A percentile compares a stretch with the other conserved stretches of the same genome.
These are phyloP conservation scores for Nannizziopsis arthrosporioides DNA, from an alignment of 2,329 filamentous ascomycete genomes.

Conservation along the genomic window DNA sequence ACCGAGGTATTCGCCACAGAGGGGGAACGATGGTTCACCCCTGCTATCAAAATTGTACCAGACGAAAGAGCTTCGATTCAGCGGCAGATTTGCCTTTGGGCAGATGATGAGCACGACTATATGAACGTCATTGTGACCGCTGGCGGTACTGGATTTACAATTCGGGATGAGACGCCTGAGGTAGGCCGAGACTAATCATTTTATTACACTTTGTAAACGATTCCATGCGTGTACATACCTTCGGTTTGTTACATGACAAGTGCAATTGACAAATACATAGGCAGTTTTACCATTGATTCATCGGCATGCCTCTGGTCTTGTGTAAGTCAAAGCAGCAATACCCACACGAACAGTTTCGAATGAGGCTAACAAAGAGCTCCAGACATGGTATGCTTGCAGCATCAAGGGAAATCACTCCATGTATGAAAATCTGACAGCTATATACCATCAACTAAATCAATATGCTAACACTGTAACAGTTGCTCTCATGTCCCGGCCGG, in stretches of 20 bases:
- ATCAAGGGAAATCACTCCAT: slow-evolving; percentile 77
- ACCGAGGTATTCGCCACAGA: slow-evolving; percentile 56
- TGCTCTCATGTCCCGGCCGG: slow-evolving; percentile 90
- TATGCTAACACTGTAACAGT: slow-evolving; percentile 43
- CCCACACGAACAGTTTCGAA: neutral
- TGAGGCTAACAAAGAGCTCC: neutral
- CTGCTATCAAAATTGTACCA: slow-evolving; percentile 61
- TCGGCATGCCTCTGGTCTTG: slow-evolving; percentile 74
- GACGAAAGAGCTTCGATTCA: slow-evolving; percentile 69
- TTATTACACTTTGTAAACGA: neutral
- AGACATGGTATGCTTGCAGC: slow-evolving; percentile 85
- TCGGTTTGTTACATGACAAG: neutral
- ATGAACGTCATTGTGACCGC: slow-evolving; percentile 74
- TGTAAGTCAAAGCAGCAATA: slow-evolving; percentile 39
- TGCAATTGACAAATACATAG: slow-evolving; percentile 32
- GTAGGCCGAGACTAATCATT: slow-evolving; percentile 36
- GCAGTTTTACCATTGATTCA: slow-evolving; percentile 69
- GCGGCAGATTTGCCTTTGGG: slow-evolving; percentile 57
- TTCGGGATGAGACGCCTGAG: slow-evolving; percentile 78
- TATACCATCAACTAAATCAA: too few species aligned
- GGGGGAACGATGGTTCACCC: slow-evolving; percentile 58
- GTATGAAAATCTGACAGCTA: slow-evolving; percentile 42
- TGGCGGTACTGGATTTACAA: slow-evolving; percentile 85
- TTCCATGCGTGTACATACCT: neutral
- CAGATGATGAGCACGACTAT: slow-evolving; percentile 48